Conservation (phyloP, 148 eudicot species). For the Vaccinium darrowii region DNA sequence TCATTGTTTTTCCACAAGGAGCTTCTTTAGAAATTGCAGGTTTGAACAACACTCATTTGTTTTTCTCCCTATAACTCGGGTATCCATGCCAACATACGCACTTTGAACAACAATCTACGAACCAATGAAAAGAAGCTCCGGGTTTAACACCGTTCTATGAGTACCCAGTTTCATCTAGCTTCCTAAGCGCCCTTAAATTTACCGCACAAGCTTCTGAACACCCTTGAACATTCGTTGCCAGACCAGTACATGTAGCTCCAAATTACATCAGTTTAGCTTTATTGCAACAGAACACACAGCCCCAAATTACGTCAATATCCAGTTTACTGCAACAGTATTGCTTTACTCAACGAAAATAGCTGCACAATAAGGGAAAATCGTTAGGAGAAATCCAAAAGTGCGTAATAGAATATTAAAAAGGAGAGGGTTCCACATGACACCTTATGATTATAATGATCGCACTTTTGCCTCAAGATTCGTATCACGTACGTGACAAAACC, state of each 20-base stretch:
- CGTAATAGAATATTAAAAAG: background rate
- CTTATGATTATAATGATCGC: background rate
- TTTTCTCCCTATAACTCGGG: no score
- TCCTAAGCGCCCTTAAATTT: background rate
- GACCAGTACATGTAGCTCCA: background rate
- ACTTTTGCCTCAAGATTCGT: background rate
- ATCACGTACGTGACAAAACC: slow-evolving; percentile 65
- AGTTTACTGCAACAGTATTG: background rate
- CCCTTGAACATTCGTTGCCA: background rate
- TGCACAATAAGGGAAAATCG: background rate
- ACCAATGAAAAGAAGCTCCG: background rate
- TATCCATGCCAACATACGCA: no score
- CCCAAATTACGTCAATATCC: background rate
- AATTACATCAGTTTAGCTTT: background rate
- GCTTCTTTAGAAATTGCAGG: background rate
- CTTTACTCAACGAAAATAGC: background rate
- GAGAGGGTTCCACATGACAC: slow-evolving; percentile 8
- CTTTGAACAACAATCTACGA: background rate
- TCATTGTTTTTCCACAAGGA: background rate
- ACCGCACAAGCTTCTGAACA: background rate
- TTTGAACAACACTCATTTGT: background rate
- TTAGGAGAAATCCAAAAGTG: background rate
- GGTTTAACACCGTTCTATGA: background rate
- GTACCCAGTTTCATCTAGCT: background rate
- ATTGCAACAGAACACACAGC: background rate